Evolutionary conservation across 108 stramenopile species (phyloP), one percentile per base, ranked within the genome.

Genomic region (Skeletonema costatum): DNA sequence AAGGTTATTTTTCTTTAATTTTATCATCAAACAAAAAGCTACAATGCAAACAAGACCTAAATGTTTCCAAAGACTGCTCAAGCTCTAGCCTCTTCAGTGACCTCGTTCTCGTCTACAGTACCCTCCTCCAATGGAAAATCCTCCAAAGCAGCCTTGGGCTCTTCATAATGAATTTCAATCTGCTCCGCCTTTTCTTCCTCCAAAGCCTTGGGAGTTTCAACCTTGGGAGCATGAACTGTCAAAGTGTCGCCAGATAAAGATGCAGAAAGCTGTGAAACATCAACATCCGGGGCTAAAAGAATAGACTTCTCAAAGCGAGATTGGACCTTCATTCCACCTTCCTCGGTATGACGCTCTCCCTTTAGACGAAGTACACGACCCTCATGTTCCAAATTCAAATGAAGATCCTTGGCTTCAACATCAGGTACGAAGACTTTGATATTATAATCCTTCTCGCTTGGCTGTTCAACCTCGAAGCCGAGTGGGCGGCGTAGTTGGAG

Each of bases 271-370:
- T 80, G 50, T 13, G 60, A 48, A 14, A 69, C 44, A 32, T 80
- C 79, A 48, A 80, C 51, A 42, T 76, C 70, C 3, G 75, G 79
- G 8, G 64, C 56, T 10, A 80, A 62, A 33, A 76, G 61, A n/a
- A 75, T 71, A 3, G 79, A 53, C 74, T 80, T 80, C 48, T 80
- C 79, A 44, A 80, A 80, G 16, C 60, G 66, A 48, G 74, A 70
- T 36, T 75, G 67, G 4, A 76, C 42, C 48, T 56, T 75, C 75
- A 75, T 76, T 11, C 75, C 75, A 51, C 60, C 74, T 33, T 80
- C 74, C 46, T 80, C 61, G 32, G 61, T 59, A 6, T 33, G 62
- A 10, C 68, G 19, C 10, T 80, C 79, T 48, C 79, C 79, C 73
- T 70, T 80, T 44, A 80, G 79, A 70, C 73, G 74, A 59, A 75